These are phyloP conservation scores for Sporothrix curviconia DNA, from an alignment of 2,329 filamentous ascomycete genomes.

Conservation along the genomic window DNA sequence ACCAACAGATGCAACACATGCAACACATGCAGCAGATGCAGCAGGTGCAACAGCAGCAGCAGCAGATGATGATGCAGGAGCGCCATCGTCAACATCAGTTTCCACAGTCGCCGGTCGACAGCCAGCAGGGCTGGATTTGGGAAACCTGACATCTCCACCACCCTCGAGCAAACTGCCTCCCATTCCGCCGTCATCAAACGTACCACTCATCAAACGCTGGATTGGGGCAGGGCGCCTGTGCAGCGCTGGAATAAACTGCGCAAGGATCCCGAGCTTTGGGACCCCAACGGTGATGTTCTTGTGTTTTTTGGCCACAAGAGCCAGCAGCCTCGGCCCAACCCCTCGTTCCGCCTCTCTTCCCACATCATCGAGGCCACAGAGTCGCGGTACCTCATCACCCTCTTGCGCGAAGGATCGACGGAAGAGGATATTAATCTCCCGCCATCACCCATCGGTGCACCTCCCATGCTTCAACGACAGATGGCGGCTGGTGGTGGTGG, in stretches of 20 bases:
- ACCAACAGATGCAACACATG: constrained; percentile 13
- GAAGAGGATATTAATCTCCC: constrained; percentile 42
- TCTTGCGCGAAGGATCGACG: constrained; percentile 47
- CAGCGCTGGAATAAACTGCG: constrained; percentile 51
- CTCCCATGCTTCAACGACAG: constrained; percentile 34
- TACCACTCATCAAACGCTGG: constrained; percentile 46
- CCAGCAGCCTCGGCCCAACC: constrained; percentile 38
- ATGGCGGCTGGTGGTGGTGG: constrained; percentile 9
- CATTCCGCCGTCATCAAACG: constrained; percentile 29
- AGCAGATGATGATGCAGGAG: constrained; percentile 9
- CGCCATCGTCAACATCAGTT: constrained; percentile 12
- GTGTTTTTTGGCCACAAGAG: constrained; percentile 47
- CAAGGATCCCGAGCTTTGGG: constrained; percentile 56
- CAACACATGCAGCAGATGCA: constrained; percentile 15
- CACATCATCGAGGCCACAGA: constrained; percentile 53
- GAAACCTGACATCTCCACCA: constrained; percentile 30
- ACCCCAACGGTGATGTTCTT: constrained; percentile 53
- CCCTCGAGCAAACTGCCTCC: constrained; percentile 39
- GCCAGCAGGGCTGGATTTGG: constrained; percentile 23
- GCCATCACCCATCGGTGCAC: constrained; percentile 36
- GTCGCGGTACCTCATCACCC: constrained; percentile 45
- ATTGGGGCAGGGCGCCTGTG: constrained; percentile 42
- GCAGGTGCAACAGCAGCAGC: constrained; percentile 11
- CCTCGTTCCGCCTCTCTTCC: constrained; percentile 52
- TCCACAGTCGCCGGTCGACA: not conserved